Base-by-base conservation (phyloP, 495 filamentous ascomycete genomes). In the Neurospora sp. region DNA sequence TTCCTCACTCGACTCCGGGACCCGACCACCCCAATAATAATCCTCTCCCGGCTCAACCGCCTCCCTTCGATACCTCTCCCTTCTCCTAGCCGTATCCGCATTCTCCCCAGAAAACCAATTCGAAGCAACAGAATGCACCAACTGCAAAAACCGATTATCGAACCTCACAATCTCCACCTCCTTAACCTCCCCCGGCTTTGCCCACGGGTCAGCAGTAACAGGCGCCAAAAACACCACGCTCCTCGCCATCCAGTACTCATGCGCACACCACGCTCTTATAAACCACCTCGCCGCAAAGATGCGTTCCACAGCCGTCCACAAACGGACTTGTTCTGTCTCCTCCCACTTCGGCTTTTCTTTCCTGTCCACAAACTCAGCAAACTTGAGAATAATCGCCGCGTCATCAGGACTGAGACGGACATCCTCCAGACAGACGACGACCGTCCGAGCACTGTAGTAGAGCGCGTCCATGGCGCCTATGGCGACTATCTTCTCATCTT, bases 401-500 rank as follows among this genome's bases (percentile, higher is more conserved):
- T 71, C 41, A 9, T 1, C 11, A 0, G 70, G 35, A 44, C 38
- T 44, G 3, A 71, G 70, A 7, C 70, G n/a, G 2, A 71, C 70
- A 41, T 71, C 70, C 27, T 71, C 70, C 38, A 71, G 38, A 27
- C 70, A 71, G 2, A 44, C 70, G 0, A 71, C 38, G 0, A 71
- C 70, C 2, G 1, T 0, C 1, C 70, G 31, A 16, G 70, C 70
- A 2, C 41, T 71, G 38, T 39, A 71, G 39, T 71, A 71, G 1
- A 71, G 70, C 70, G 41, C 20, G 70, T 40, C 70, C 31, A 39
- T 71, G 41, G 73, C 69, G 11, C 74, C 80, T 14, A 81, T 77
- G 35, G 81, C 77, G 2, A 71, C 44, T 0, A 35, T 69, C 39
- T 79, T 82, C 59, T 83, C 77, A 0, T 10, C 72, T 12, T 73